Percentiles rank a stretch among this genome's conserved stretches.
Evolutionary conservation across 805 yeast genomes (phyloP).

Genomic region (Saccharomycopsis synnaedendra): DNA sequence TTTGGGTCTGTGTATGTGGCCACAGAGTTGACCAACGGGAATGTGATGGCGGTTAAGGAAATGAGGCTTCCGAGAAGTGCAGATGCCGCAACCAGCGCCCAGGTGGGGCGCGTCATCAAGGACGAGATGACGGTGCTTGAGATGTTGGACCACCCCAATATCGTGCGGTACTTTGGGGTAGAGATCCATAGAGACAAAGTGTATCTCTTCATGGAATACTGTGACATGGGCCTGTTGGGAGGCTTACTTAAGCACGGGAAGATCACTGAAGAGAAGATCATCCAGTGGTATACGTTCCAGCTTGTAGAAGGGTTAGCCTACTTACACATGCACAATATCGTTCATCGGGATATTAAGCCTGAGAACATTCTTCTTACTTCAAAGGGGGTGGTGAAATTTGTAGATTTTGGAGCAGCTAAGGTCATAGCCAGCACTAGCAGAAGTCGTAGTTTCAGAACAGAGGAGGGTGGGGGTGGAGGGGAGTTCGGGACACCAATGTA

Average conservation of each 20-base stretch:
- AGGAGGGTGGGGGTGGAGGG: not conserved
- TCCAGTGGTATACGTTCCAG: constrained; percentile 82
- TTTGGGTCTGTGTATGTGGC: constrained; percentile 94
- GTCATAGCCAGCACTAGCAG: constrained; percentile 28
- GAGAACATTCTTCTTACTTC: constrained; percentile 42
- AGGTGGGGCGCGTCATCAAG: constrained; percentile 77
- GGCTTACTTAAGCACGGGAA: constrained; percentile 81
- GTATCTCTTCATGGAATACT: constrained; percentile 92
- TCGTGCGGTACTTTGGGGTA: constrained; percentile 93
- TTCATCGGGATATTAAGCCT: constrained; percentile 96
- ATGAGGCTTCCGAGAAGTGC: constrained; percentile 73
- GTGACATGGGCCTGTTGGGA: constrained; percentile 92
- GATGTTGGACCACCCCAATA: constrained; percentile 90
- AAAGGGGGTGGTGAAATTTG: constrained; percentile 46
- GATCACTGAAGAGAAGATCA: constrained; percentile 88
- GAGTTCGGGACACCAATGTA: constrained; percentile 94
- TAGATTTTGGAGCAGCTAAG: constrained; percentile 96
- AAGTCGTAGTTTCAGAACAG: not conserved
- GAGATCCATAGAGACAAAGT: constrained; percentile 95
- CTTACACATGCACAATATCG: constrained; percentile 86
- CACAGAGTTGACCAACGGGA: constrained; percentile 87
- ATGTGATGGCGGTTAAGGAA: constrained; percentile 94
- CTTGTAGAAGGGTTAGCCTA: constrained; percentile 93
- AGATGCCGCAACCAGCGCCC: constrained; percentile 55
- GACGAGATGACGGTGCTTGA: constrained; percentile 96